phyloP scores from a whole-genome alignment of 768 basidiomycete genomes.

The Leucogyrophana mollusca region DNA sequence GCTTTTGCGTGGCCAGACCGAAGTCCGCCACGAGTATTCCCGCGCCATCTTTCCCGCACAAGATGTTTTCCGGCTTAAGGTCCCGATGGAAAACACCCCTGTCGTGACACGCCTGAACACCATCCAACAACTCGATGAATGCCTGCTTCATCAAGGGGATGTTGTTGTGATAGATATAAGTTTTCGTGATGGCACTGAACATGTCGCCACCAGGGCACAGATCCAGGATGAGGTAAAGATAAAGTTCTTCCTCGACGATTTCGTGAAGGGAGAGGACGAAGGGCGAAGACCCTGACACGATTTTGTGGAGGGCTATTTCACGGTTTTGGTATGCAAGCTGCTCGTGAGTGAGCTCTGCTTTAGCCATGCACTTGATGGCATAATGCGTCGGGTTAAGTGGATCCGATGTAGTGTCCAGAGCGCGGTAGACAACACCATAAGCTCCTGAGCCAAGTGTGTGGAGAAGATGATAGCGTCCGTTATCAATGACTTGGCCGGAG shows the following conservation, averaged over 20 bases:
- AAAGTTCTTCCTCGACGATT: slow-evolving; percentile 56
- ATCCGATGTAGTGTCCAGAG: slow-evolving; percentile 48
- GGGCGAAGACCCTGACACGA: slow-evolving; percentile 49
- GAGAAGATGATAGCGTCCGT: slow-evolving; percentile 59
- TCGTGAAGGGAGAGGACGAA: slow-evolving; percentile 71
- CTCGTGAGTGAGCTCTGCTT: slow-evolving; percentile 50
- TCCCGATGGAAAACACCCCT: slow-evolving; percentile 80
- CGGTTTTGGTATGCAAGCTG: slow-evolving; percentile 61
- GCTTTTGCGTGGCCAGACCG: slow-evolving; percentile 59
- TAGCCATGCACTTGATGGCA: slow-evolving; percentile 77
- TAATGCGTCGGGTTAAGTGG: slow-evolving; percentile 42
- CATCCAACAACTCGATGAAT: slow-evolving; percentile 80
- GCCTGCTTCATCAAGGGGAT: slow-evolving; percentile 60
- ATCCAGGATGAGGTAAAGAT: slow-evolving; percentile 68
- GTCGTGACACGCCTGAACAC: slow-evolving; percentile 71
- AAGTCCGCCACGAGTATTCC: slow-evolving; percentile 73
- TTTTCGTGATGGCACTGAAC: slow-evolving; percentile 65
- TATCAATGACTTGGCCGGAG: slow-evolving; percentile 49
- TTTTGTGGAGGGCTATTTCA: slow-evolving; percentile 61
- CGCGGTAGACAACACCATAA: slow-evolving; percentile 77
- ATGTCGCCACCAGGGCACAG: slow-evolving; percentile 63
- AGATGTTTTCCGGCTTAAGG: slow-evolving; percentile 82
- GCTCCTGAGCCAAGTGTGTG: slow-evolving; percentile 70
- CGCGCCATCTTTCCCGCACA: slow-evolving; percentile 53
- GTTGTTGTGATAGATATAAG: slow-evolving; percentile 52